phyloP scores from a whole-genome alignment of 83 land plant genomes.

The Picea abies region DNA sequence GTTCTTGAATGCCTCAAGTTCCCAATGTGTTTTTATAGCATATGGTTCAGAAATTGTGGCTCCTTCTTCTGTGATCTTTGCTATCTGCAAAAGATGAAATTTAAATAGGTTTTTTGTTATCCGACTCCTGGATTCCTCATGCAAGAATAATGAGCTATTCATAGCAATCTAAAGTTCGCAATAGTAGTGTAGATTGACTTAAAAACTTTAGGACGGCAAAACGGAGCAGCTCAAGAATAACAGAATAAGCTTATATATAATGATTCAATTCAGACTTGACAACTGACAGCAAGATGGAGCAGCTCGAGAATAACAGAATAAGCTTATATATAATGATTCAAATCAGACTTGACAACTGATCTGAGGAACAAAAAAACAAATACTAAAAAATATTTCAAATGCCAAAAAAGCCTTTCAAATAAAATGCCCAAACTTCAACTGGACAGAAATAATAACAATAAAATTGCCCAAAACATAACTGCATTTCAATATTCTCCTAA shows the following conservation, averaged over 20 bases:
- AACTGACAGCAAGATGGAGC: background rate
- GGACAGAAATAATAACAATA: no score
- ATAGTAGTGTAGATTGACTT: no score
- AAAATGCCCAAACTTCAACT: no score
- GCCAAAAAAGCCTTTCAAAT: no score
- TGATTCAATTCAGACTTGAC: no score
- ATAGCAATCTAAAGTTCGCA: background rate
- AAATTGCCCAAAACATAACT: no score
- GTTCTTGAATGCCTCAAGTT: slow-evolving; percentile 67
- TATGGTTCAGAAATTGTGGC: slow-evolving; percentile 57
- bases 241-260: no score
- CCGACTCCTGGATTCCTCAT: background rate
- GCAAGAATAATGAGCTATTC: background rate
- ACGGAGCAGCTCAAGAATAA: background rate
- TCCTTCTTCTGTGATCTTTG: slow-evolving; percentile 73
- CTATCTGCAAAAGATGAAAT: slow-evolving; percentile 40
- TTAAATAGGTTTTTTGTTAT: background rate
- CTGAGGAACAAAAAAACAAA: no score
- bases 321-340: no score
- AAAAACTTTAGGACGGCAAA: background rate
- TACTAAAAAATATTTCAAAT: no score
- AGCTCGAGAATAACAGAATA: background rate
- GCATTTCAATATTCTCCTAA: no score
- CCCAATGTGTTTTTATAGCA: slow-evolving; percentile 71
- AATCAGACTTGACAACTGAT: no score